Conservation (phyloP, 257 asterid species). For the Primulina eburnea region DNA sequence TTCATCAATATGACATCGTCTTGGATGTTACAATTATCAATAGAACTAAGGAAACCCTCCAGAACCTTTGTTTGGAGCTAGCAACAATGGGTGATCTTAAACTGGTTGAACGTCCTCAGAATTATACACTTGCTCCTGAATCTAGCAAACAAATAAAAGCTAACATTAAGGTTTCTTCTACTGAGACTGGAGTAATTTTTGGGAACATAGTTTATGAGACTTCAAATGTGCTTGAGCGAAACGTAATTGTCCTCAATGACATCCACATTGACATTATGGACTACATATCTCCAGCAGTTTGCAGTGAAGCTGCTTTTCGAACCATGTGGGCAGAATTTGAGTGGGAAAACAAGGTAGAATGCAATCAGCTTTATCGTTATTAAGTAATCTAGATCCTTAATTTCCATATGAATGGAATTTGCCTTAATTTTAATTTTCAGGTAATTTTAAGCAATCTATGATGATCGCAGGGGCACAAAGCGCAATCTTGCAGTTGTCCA, state of each 20-base stretch:
- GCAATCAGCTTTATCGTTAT: constrained; percentile 14
- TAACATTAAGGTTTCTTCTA: constrained; percentile 91
- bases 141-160: constrained; percentile 96
- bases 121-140: constrained; percentile 82
- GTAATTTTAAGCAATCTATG: background rate
- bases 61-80: constrained; percentile 87
- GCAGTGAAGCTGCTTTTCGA: constrained; percentile 89
- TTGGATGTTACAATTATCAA: constrained; percentile 87
- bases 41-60: constrained; percentile 91
- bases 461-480: background rate
- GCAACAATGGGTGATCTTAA: constrained; percentile 99
- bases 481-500: background rate
- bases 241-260: constrained; percentile 87
- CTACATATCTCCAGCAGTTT: constrained; percentile 91
- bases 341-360: constrained; percentile 95
- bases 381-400: constrained; percentile 15
- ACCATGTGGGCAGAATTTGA: constrained; percentile 99
- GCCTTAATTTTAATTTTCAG: background rate
- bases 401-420: constrained; percentile 8
- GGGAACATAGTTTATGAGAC: constrained; percentile 95
- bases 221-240: constrained; percentile 83
- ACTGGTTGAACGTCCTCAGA: constrained; percentile 97
- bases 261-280: constrained; percentile 98
- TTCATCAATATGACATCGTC: constrained; percentile 92
- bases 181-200: constrained; percentile 95